Evolutionary conservation across 2,329 filamentous ascomycete genomes (phyloP), one percentile per base, ranked within the genome.

Genomic region (Neonectria magnoliae): DNA sequence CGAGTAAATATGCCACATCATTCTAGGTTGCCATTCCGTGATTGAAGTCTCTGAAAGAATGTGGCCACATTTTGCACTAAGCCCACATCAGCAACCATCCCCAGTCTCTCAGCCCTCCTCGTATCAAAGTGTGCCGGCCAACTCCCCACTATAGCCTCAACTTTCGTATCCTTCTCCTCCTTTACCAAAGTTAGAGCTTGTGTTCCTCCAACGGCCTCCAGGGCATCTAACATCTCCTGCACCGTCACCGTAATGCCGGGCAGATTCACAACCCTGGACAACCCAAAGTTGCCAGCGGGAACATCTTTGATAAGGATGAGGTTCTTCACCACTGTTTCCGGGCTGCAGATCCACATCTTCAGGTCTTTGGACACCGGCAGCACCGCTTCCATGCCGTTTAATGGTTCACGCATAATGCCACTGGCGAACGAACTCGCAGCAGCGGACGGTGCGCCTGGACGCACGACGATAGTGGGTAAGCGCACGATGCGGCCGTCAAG

Each of bases 381-480:
- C 1, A 81, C 69, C 18, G 78, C 82, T 45, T 81, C 75, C 36
- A 80, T 71, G 11, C 85, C 85, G 5, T 72, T 66, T 29, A 83
- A 76, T 10, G 84, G 79, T 45, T 90, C 88, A 9, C 88, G 81
- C 48, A 90, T 85, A 71, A 90, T 89, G 0, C 87, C 87, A 4
- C 81, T 86, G 2, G 88, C 81, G 70, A 90, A 90, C 0, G 84
- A 87, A 8, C 83, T 86, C 2, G 88, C 87, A 0, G 88, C 87
- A 1, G 85, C 85, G 2, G 87, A 88, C 0, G 88, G 88, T 18
- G 81, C 82, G 1, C 88, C 88, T 0, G 87, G 85, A 2, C 88
- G 81, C 3, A 90, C 86, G 0, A 85, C 85, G n/a, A 90, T 83
- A 0, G 87, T 90, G 0, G 88, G 87, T 14, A 90, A 83, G 0